Percentiles rank a stretch among this genome's conserved stretches.
Evolutionary conservation across 192 early-diverging fungal genomes (phyloP).

Genomic region (Chytriomyces sp.): DNA sequence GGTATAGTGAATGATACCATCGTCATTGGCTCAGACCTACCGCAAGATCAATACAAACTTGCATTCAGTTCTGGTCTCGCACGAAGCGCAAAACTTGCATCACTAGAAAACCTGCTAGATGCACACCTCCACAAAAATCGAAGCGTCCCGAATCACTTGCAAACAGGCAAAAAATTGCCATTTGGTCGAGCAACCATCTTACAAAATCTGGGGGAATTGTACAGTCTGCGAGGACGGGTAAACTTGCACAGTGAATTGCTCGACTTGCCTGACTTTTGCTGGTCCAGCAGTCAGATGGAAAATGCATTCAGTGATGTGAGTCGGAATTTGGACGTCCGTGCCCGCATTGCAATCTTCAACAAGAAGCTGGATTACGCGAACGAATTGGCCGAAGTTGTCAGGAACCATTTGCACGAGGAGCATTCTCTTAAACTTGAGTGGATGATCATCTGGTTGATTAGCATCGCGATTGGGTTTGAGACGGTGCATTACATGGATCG

Average conservation of each 20-base stretch:
- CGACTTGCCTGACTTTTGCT: constrained; percentile 68
- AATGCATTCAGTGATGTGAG: constrained; percentile 52
- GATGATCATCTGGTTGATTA: constrained; percentile 54
- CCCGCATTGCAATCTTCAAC: constrained; percentile 63
- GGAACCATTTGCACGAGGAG: constrained; percentile 61
- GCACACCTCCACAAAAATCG: constrained; percentile 52
- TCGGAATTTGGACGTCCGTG: constrained; percentile 60
- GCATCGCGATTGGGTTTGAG: constrained; percentile 47
- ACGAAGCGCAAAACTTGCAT: constrained; percentile 59
- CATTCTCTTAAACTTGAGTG: constrained; percentile 55
- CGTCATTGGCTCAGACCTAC: constrained; percentile 53
- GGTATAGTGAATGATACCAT: constrained; percentile 57
- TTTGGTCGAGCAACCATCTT: constrained; percentile 53
- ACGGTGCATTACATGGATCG: constrained; percentile 45
- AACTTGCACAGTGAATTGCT: constrained; percentile 66
- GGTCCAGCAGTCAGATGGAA: constrained; percentile 58
- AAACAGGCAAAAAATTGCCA: constrained; percentile 53
- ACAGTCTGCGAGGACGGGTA: constrained; percentile 54
- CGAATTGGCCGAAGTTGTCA: constrained; percentile 60
- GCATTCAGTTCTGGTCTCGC: constrained; percentile 66
- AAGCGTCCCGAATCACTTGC: constrained; percentile 55
- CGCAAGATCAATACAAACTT: constrained; percentile 53
- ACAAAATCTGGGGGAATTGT: constrained; percentile 58
- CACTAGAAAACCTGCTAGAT: constrained; percentile 61
- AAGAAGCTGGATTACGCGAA: constrained; percentile 74